Conservation (phyloP, 257 asterid species). For the Gentiana straminea region DNA sequence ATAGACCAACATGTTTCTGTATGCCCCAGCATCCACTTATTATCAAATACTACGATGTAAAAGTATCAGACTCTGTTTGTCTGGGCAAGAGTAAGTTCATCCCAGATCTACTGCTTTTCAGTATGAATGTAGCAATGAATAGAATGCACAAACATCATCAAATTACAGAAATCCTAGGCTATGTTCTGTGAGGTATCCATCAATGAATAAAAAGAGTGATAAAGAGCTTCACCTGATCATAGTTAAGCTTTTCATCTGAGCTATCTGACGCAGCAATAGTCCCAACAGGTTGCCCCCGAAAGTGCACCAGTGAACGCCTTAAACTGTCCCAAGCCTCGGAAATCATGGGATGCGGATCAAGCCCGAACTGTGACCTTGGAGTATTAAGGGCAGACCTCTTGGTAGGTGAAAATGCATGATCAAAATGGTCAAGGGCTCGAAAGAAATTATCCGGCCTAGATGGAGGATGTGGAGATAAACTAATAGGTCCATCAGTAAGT, state of each 20-base stretch:
- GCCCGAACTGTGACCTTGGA: constrained; percentile 41
- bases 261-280: constrained; percentile 74
- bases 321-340: constrained; percentile 74
- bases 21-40: too few species aligned
- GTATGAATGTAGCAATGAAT: too few species aligned
- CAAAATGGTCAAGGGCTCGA: constrained; percentile 42
- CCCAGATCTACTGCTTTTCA: too few species aligned
- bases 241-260: constrained; percentile 78
- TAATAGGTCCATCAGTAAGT: constrained; percentile 33
- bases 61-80: too few species aligned
- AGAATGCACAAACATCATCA: too few species aligned
- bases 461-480: constrained; percentile 50
- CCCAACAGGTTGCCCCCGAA: constrained; percentile 80
- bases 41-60: too few species aligned
- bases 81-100: too few species aligned
- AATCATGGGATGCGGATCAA: constrained; percentile 47
- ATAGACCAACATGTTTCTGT: too few species aligned
- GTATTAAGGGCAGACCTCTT: constrained; percentile 48
- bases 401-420: constrained; percentile 36
- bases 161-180: too few species aligned
- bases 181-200: too few species aligned
- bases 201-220: neutral
- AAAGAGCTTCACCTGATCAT: constrained; percentile 55
- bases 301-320: constrained; percentile 57
- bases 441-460: constrained; percentile 30